Evolutionary conservation across 2,329 filamentous ascomycete species (phyloP), one percentile per base, ranked within the genome.

Genomic region (Trichothecium roseum): DNA sequence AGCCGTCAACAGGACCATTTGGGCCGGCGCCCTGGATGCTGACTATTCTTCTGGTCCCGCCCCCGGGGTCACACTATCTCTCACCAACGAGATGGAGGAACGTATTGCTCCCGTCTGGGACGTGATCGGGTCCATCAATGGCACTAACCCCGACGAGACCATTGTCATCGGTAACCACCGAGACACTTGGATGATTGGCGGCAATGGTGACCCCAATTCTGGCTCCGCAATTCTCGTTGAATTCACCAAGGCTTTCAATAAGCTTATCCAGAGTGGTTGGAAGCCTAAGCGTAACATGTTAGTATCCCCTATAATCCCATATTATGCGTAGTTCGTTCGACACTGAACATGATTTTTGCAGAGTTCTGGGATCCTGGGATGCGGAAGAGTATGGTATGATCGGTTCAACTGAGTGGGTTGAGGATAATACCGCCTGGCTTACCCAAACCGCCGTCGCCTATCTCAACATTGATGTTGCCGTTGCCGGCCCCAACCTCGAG

Each of bases 331-430:
- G 15, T 6, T 13, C 2, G 7, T 14, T n/a, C n/a, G n/a, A n/a
- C n/a, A n/a, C n/a, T n/a, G 3, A 2, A 20, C 4, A 6, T 22
- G 13, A 10, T 27, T 16, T 32, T n/a, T n/a, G n/a, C 6, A 32
- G 13, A 7, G 80, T 89, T 9, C 78, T 91, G 41, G 81, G 79
- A 2, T 68, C 62, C 1, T 83, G 77, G 77, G 79, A 83, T 43
- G 78, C 70, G 0, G 79, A 84, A 54, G 85, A 93, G 56, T 89
- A 89, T 47, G 84, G 82, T 0, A 62, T 91, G 1, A 56, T 93
- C 7, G 86, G 85, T 1, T 85, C 79, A 4, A 88, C 84, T 0
- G 85, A 93, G 50, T 93, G 84, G 82, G 83, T 93, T 0, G 84
- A 93, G 50, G 84, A 93, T 39, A 79, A 84, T 40, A 55, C 86